Evolutionary conservation across 2,329 filamentous ascomycete genomes (phyloP).

Genomic region (Tolypocladium paradoxum): DNA sequence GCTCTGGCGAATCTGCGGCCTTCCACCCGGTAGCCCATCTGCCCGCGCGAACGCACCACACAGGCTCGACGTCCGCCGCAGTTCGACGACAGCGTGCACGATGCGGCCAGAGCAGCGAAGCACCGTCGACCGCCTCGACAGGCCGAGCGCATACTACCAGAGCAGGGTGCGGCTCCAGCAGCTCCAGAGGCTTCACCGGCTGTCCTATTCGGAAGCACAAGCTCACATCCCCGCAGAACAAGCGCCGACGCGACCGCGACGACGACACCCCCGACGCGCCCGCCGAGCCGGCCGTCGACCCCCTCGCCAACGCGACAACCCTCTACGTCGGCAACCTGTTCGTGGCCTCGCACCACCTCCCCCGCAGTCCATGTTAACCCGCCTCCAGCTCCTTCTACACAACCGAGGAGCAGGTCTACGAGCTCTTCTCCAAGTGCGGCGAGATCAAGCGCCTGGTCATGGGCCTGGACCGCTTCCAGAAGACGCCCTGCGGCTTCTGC

Average conservation of each 20-base stretch:
- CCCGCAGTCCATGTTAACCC: conserved; percentile 5
- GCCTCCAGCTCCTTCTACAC: conserved; percentile 78
- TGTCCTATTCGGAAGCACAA: not conserved
- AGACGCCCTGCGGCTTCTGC: conserved; percentile 98
- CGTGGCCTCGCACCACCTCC: conserved; percentile 4
- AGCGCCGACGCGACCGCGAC: conserved; percentile 56
- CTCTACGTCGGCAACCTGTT: conserved; percentile 96
- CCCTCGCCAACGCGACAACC: conserved; percentile 77
- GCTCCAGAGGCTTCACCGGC: not conserved
- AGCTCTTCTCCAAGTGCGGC: conserved; percentile 90
- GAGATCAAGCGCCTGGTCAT: conserved; percentile 98
- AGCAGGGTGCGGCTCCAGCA: conserved; percentile 51
- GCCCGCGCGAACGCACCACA: not conserved
- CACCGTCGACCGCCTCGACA: conserved; percentile 87
- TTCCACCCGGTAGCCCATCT: not conserved
- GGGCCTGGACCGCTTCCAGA: conserved; percentile 93
- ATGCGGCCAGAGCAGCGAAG: conserved; percentile 42
- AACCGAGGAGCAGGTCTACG: conserved; percentile 97
- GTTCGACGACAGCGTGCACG: conserved; percentile 3
- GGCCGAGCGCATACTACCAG: conserved; percentile 86
- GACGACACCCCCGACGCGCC: conserved; percentile 35
- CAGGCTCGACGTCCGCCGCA: not conserved
- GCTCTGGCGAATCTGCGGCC: not conserved
- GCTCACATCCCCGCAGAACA: conserved; percentile 42
- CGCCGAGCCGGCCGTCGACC: conserved; percentile 49